Evolutionary conservation across 257 asterid genomes (phyloP).

Genomic region (Fraxinus quadrangulata): DNA sequence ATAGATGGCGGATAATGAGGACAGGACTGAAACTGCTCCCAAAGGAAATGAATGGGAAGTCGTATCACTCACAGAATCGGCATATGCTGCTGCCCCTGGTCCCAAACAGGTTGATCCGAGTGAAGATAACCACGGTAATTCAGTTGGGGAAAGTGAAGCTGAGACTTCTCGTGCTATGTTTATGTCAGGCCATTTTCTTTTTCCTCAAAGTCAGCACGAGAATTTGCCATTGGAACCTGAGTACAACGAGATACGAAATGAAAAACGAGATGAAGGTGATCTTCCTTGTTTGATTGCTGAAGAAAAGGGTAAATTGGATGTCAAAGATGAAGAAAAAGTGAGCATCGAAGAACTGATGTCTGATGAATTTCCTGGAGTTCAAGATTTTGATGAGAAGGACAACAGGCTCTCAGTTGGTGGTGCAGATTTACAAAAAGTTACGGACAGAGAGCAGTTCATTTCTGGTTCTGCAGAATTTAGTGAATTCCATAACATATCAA

Average conservation of each 20-base stretch:
- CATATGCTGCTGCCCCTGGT: constrained; percentile 81
- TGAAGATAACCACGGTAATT: constrained; percentile 35
- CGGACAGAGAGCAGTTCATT: constrained; percentile 37
- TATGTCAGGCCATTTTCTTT: constrained; percentile 72
- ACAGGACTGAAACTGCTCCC: constrained; percentile 46
- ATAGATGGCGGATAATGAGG: constrained; percentile 61
- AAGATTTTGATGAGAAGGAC: constrained; percentile 39
- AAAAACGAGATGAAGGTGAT: constrained; percentile 36
- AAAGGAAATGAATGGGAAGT: constrained; percentile 94
- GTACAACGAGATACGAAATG: constrained; percentile 32
- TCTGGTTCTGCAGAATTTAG: constrained; percentile 43
- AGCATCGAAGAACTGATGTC: constrained; percentile 29
- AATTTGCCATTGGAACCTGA: constrained; percentile 56
- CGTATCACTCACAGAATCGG: constrained; percentile 78
- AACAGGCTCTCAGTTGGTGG: constrained; percentile 34
- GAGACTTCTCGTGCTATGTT: constrained; percentile 67
- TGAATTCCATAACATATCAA: constrained; percentile 41
- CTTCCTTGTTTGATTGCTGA: constrained; percentile 32
- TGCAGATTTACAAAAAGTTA: constrained; percentile 27
- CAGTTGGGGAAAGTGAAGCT: constrained; percentile 38
- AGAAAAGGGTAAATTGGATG: constrained; percentile 31
- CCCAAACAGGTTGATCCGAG: constrained; percentile 37
- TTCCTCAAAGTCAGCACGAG: constrained; percentile 79
- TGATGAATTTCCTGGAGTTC: constrained; percentile 43
- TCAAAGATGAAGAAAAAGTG: constrained; percentile 37